phyloP scores from a whole-genome alignment of 768 basidiomycete species.

The Lentinus brumalis region DNA sequence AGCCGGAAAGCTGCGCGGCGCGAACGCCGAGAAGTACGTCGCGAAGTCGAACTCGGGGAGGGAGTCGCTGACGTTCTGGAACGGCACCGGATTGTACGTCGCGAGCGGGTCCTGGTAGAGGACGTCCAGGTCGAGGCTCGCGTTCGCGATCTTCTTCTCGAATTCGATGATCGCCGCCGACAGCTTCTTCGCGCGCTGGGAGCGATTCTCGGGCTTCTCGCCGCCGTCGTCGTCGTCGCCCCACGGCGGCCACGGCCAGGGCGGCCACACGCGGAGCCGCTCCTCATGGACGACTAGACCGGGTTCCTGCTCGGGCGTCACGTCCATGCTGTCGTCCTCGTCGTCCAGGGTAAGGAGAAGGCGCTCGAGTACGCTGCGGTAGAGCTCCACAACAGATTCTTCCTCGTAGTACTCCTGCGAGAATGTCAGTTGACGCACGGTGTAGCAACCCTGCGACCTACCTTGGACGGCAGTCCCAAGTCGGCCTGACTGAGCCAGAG shows the following conservation, averaged over 20 bases:
- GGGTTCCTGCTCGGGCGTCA: constrained; percentile 13
- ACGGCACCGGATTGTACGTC: constrained; percentile 83
- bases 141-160: constrained; percentile 75
- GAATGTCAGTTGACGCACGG: constrained; percentile 1
- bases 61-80: constrained; percentile 66
- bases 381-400: constrained; percentile 63
- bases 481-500: constrained; percentile 84
- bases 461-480: constrained; percentile 88
- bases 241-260: constrained; percentile 90
- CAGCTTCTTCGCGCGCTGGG: constrained; percentile 58
- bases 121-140: constrained; percentile 79
- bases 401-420: constrained; percentile 89
- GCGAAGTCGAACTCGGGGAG: constrained; percentile 81
- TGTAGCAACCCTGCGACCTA: constrained; percentile 25
- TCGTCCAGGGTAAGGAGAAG: constrained; percentile 63
- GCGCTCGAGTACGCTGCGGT: constrained; percentile 66
- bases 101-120: constrained; percentile 78
- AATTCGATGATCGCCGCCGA: constrained; percentile 75
- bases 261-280: constrained; percentile 61
- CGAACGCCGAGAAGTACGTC: constrained; percentile 85
- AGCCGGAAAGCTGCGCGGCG: constrained; percentile 73
- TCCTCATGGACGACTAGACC: constrained; percentile 40
- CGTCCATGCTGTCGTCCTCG: constrained; percentile 37
- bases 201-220: constrained; percentile 50
- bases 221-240: constrained; percentile 56